Evolutionary conservation across 148 eudicot genomes (phyloP).

Genomic region (Cornus suecica): DNA sequence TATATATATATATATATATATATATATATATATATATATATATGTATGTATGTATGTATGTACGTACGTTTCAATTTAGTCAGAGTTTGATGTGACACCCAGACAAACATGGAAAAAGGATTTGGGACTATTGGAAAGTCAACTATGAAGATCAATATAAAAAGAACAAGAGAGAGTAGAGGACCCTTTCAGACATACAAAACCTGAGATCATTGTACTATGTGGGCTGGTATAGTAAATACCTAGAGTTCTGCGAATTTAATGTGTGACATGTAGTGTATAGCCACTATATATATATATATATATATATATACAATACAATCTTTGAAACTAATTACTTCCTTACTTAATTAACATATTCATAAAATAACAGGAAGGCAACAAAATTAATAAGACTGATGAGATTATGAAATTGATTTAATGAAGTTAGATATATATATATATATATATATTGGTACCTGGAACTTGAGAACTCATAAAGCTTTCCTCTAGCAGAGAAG

Average conservation of each 20-base stretch:
- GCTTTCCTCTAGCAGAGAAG: constrained; percentile 59
- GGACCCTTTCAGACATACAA: background rate
- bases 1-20: too few species aligned
- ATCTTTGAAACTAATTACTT: too few species aligned
- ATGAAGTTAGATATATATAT: too few species aligned
- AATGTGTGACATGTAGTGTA: background rate
- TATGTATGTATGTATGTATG: too few species aligned
- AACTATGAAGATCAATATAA: background rate
- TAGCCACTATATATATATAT: background rate
- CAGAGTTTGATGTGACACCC: background rate
- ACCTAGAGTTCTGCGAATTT: background rate
- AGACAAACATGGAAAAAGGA: background rate
- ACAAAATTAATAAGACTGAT: background rate
- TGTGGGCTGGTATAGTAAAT: background rate
- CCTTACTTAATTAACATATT: too few species aligned
- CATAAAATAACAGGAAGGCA: background rate
- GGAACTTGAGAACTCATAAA: constrained; percentile 65
- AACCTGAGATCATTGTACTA: constrained; percentile 2
- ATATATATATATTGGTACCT: too few species aligned
- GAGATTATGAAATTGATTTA: too few species aligned
- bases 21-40: too few species aligned
- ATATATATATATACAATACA: background rate
- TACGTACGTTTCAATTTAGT: too few species aligned
- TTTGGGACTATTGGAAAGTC: background rate
- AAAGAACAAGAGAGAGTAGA: background rate